Evolutionary conservation across 2,329 filamentous ascomycete genomes (phyloP), one percentile per base, ranked within the genome.

Genomic region (Aspergillus spinulosporus): DNA sequence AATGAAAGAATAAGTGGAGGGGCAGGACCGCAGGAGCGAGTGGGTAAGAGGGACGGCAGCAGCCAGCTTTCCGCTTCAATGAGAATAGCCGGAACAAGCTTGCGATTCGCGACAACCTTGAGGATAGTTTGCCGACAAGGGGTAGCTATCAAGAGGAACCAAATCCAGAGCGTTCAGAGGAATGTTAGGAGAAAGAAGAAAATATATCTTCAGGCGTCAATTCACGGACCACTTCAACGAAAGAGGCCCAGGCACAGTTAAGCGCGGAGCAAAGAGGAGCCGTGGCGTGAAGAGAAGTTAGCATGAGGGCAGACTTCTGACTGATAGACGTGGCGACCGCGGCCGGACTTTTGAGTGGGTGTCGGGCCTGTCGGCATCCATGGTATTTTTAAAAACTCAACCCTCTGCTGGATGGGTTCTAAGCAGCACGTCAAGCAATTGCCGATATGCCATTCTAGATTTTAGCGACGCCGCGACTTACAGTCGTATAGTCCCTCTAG

Each of bases 231-330:
- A 39, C 21, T 57, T 54, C 40, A 42, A 52, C 54, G 21, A 54
- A 43, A 39, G 31, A 45, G 26, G 43, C 42, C 51, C 56, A 58
- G 56, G 52, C 37, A 56, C 56, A 39, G 44, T 46, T 40, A 58
- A 56, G 14, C 42, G 36, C 47, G 34, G 34, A 37, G 39, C 7
- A 31, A 31, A 36, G 50, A 45, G 54, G 32, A 45, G 40, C 26
- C 9, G 14, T 36, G 32, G 29, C 14, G 46, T 15, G 46, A 42
- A 56, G 37, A 14, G 46, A 49, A 29, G 28, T 37, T 29, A 45
- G 46, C 44, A 28, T 39, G 15, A 39, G 5, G 9, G 26, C 28
- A 32, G 42, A 39, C 31, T 47, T 21, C 21, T 21, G 21, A 21
- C 21, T 21, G 34, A 52, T 43, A 47, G 43, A 39, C 14, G 50